phyloP scores from a whole-genome alignment of 768 basidiomycete species.

The Omphalotus guepiniiformis region DNA sequence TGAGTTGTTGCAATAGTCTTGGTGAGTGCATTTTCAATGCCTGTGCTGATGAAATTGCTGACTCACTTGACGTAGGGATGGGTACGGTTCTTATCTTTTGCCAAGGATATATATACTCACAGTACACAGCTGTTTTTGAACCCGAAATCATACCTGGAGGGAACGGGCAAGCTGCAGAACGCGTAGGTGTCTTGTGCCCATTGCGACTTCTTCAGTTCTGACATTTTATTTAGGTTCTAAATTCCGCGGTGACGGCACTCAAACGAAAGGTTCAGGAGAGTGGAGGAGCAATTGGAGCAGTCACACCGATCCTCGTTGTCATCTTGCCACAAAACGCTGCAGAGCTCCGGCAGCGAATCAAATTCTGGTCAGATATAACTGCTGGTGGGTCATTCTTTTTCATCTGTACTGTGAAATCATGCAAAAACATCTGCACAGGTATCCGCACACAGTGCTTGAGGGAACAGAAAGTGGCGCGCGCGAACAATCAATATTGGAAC shows the following conservation, averaged over 20 bases:
- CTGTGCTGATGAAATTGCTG: neutral
- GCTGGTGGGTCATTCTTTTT: slow-evolving; percentile 4
- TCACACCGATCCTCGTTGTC: slow-evolving; percentile 42
- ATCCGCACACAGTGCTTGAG: slow-evolving; percentile 43
- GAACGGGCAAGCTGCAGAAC: slow-evolving; percentile 4
- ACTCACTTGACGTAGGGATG: neutral
- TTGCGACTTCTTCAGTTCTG: neutral
- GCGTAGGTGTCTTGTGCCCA: neutral
- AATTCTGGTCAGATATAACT: slow-evolving; percentile 50
- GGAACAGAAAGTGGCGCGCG: slow-evolving; percentile 25
- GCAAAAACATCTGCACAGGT: slow-evolving; percentile 19
- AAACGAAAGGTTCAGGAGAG: neutral
- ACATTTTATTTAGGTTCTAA: neutral
- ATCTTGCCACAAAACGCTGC: slow-evolving; percentile 49
- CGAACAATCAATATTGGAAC: slow-evolving; percentile 49
- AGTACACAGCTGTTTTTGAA: neutral
- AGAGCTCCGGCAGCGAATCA: slow-evolving; percentile 41
- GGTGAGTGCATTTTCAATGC: neutral
- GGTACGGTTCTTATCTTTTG: neutral
- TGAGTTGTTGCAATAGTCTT: neutral
- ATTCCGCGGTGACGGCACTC: neutral
- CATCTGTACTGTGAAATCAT: neutral
- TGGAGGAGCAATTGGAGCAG: slow-evolving; percentile 9
- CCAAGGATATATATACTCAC: neutral
- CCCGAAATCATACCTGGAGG: neutral